Evolutionary conservation across 345 rosid species (phyloP).

Genomic region (Erysimum cheiranthoides): DNA sequence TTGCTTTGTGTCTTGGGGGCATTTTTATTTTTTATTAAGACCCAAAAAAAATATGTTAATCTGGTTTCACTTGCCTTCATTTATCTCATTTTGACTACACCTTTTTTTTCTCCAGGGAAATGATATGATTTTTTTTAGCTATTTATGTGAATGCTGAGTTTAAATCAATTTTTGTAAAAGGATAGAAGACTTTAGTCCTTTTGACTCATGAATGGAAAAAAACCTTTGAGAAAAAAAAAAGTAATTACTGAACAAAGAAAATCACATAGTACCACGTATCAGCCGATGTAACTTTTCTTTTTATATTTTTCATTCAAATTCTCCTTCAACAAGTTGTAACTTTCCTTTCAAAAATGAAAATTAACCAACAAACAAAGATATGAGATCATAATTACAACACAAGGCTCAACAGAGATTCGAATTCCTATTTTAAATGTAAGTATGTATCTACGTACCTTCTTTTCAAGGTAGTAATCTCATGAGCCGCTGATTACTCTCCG

Average conservation of each 20-base stretch:
- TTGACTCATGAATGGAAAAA: background rate
- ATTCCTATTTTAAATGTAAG: background rate
- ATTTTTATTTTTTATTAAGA: background rate
- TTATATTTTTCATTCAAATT: background rate
- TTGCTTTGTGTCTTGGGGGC: constrained; percentile 30
- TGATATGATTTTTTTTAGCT: background rate
- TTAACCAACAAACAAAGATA: background rate
- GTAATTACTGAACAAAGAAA: background rate
- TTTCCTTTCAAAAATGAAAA: background rate
- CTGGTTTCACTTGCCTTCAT: background rate
- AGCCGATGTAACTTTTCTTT: background rate
- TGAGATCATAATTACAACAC: constrained; percentile 39
- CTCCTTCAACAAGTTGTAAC: background rate
- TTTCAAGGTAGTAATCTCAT: constrained; percentile 50
- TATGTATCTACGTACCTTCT: constrained; percentile 28
- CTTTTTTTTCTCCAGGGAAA: background rate
- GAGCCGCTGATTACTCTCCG: constrained; percentile 54
- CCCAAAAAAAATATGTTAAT: background rate
- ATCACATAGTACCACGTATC: background rate
- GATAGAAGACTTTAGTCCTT: background rate
- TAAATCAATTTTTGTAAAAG: background rate
- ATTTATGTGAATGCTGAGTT: background rate
- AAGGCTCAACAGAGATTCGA: background rate
- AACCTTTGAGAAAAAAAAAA: background rate
- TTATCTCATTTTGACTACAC: background rate